phyloP scores from a whole-genome alignment of 2,329 filamentous ascomycete species.

The Tricladium varicosporioides region DNA sequence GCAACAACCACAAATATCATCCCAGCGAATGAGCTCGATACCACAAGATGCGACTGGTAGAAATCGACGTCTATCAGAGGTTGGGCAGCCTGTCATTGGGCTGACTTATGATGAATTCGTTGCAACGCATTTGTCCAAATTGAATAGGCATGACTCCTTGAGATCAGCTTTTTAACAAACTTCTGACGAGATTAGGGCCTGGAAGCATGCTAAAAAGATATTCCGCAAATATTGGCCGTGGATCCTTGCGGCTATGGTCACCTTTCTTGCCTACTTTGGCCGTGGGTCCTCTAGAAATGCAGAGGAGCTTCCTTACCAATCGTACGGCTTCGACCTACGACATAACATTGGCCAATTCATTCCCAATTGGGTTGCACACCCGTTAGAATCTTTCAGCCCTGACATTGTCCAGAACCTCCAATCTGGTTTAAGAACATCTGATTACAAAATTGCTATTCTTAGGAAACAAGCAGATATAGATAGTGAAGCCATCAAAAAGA shows the following conservation, averaged over 20 bases:
- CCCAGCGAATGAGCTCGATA: background rate
- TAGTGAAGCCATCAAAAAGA: constrained; percentile 34
- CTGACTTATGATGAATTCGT: background rate
- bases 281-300: background rate
- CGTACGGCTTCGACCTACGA: constrained; percentile 13
- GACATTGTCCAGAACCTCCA: constrained; percentile 24
- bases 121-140: background rate
- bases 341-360: constrained; percentile 25
- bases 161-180: background rate
- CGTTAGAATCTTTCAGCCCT: constrained; percentile 15
- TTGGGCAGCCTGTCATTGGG: background rate
- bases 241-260: background rate
- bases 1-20: background rate
- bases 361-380: constrained; percentile 21
- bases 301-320: background rate
- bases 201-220: background rate
- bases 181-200: background rate
- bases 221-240: background rate
- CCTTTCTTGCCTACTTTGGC: background rate
- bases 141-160: background rate
- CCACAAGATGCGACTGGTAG: background rate
- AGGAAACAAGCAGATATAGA: constrained; percentile 20
- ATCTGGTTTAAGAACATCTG: constrained; percentile 20
- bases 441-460: constrained; percentile 23
- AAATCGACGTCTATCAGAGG: background rate